phyloP scores from a whole-genome alignment of 2,329 filamentous ascomycete species.

The Lizonia empirigonia region DNA sequence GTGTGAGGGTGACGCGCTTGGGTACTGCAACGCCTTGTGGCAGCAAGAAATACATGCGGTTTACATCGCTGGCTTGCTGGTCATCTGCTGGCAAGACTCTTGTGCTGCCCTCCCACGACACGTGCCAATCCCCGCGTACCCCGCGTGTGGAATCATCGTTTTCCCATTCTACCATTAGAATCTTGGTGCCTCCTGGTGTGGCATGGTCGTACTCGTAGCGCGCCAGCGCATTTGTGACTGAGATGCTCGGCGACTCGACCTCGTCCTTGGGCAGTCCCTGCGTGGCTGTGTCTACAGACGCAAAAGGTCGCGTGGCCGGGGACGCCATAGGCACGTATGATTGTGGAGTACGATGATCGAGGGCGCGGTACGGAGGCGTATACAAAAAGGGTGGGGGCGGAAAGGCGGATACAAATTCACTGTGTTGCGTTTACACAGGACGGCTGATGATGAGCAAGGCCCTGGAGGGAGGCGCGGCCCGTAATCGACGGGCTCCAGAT shows the following conservation, averaged over 20 bases:
- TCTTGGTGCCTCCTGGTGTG: constrained; percentile 79
- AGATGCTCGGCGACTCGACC: constrained; percentile 55
- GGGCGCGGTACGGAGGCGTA: constrained; percentile 39
- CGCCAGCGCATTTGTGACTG: constrained; percentile 67
- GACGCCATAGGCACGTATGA: constrained; percentile 42
- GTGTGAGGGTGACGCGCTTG: constrained; percentile 69
- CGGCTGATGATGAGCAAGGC: constrained; percentile 35
- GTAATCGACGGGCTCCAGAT: constrained; percentile 29
- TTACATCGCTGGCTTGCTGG: constrained; percentile 55
- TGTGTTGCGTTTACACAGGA: constrained; percentile 38
- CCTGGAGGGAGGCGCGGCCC: constrained; percentile 30
- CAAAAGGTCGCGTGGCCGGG: constrained; percentile 45
- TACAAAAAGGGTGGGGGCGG: constrained; percentile 40
- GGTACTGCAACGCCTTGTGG: constrained; percentile 75
- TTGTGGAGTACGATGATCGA: constrained; percentile 31
- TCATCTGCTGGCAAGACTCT: constrained; percentile 72
- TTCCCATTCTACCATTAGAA: constrained; percentile 93
- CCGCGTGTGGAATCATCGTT: constrained; percentile 60
- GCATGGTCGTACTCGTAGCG: constrained; percentile 86
- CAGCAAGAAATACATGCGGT: constrained; percentile 80
- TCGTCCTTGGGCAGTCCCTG: constrained; percentile 44
- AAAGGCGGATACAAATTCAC: constrained; percentile 39
- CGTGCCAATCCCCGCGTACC: constrained; percentile 68
- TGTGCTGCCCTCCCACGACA: constrained; percentile 82
- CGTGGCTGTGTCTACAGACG: constrained; percentile 51